Evolutionary conservation across 768 basidiomycete genomes (phyloP).

Genomic region (Dioszegia crocea): DNA sequence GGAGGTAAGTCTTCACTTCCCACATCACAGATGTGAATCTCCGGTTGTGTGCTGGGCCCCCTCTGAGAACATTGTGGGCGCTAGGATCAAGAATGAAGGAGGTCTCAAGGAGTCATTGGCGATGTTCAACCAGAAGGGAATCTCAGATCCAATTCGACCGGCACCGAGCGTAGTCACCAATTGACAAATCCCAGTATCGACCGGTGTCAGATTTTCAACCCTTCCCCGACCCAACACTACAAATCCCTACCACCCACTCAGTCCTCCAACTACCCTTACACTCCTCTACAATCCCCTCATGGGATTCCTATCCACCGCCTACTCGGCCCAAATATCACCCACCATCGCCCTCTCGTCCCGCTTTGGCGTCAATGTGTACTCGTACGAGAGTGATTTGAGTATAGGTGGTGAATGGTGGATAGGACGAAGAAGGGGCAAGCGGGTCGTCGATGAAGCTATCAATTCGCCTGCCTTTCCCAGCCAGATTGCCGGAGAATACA

Average conservation of each 20-base stretch:
- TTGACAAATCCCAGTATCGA: constrained; percentile 69
- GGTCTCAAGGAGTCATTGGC: no score
- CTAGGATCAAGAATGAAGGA: no score
- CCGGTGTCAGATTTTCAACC: constrained; percentile 84
- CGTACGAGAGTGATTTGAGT: constrained; percentile 93
- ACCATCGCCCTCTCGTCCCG: constrained; percentile 78
- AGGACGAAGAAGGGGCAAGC: constrained; percentile 54
- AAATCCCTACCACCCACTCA: constrained; percentile 66
- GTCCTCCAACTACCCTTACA: constrained; percentile 88
- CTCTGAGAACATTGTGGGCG: no score
- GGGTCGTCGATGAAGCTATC: not conserved
- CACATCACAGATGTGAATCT: no score
- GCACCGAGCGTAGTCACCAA: no score
- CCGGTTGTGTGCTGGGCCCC: no score
- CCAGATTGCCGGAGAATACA: no score
- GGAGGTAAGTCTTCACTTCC: constrained; percentile 62
- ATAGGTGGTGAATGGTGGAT: constrained; percentile 97
- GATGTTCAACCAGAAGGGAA: no score
- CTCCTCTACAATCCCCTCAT: constrained; percentile 94
- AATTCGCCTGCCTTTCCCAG: no score
- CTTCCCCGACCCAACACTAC: constrained; percentile 63
- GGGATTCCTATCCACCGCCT: constrained; percentile 85
- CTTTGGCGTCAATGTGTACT: constrained; percentile 95
- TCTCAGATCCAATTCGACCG: no score
- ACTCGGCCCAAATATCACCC: constrained; percentile 77